Conservation (phyloP, 805 yeast genomes). For the Naumovozyma castellii region DNA sequence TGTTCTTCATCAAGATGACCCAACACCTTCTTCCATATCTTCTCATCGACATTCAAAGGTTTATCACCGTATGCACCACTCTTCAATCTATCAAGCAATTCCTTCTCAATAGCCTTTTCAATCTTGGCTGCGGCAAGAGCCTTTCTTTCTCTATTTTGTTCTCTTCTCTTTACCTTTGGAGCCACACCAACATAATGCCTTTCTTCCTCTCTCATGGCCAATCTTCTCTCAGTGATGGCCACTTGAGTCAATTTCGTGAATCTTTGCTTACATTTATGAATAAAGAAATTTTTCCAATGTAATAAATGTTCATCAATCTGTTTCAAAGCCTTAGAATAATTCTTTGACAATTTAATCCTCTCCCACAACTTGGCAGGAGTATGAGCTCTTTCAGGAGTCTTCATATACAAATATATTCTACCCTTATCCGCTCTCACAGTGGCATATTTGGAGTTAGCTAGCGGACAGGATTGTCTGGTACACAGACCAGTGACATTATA, state of each 20-base stretch:
- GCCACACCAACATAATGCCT: conserved; percentile 88
- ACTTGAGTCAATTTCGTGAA: conserved; percentile 91
- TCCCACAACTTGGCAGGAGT: conserved; percentile 94
- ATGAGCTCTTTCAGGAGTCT: conserved; percentile 95
- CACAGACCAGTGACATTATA: conserved; percentile 94
- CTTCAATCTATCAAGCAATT: conserved; percentile 85
- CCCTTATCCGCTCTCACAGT: conserved; percentile 78
- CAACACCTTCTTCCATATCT: conserved; percentile 89
- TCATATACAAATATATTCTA: conserved; percentile 77
- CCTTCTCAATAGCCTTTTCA: conserved; percentile 94
- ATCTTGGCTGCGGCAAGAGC: conserved; percentile 95
- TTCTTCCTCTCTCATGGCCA: conserved; percentile 84
- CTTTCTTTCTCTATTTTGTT: conserved; percentile 88
- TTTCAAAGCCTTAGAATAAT: conserved; percentile 75
- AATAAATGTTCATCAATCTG: conserved; percentile 82
- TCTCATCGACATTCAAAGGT: conserved; percentile 93
- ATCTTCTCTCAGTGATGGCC: conserved; percentile 86
- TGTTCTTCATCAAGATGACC: conserved; percentile 71
- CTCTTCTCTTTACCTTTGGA: conserved; percentile 91
- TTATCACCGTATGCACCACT: conserved; percentile 98
- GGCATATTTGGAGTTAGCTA: conserved; percentile 89
- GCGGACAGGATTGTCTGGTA: conserved; percentile 86
- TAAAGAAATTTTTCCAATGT: conserved; percentile 87
- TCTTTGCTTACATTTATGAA: conserved; percentile 93
- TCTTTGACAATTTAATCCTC: conserved; percentile 79